Conservation (phyloP, 2,329 filamentous ascomycete genomes). For the Dichotomopilus funicola region DNA sequence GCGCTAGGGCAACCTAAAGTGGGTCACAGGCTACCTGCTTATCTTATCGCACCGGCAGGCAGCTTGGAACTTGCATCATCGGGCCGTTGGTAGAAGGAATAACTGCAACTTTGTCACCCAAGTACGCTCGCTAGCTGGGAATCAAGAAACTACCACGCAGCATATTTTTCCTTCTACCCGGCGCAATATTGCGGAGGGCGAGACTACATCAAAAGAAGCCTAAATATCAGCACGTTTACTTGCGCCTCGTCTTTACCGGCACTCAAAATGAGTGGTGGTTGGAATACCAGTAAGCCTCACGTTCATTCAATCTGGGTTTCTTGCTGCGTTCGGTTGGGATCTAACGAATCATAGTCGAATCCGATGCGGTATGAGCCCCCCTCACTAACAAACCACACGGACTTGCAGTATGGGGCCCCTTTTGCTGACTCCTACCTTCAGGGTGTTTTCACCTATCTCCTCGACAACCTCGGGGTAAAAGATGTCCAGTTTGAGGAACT, state of each 20-base stretch:
- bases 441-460: constrained; percentile 96
- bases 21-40: not conserved
- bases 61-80: constrained; percentile 10
- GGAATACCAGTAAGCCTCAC: constrained; percentile 71
- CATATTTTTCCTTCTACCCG: no score
- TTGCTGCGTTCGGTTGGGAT: constrained; percentile 10
- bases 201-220: no score
- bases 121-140: no score
- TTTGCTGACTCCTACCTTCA: constrained; percentile 31
- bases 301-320: not conserved
- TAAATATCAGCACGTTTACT: no score
- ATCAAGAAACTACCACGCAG: no score
- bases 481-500: constrained; percentile 97
- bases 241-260: not conserved
- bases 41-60: constrained; percentile 13
- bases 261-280: constrained; percentile 48
- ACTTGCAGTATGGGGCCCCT: constrained; percentile 6
- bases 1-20: no score
- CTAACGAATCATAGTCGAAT: constrained; percentile 58
- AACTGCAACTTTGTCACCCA: not conserved
- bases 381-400: not conserved
- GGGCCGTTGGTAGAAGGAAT: not conserved
- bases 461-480: constrained; percentile 84
- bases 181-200: no score
- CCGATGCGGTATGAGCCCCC: constrained; percentile 68